These are phyloP conservation scores for Paspalum vaginatum DNA, from an alignment of 176 grass and related monocot species.

Conservation along the genomic window DNA sequence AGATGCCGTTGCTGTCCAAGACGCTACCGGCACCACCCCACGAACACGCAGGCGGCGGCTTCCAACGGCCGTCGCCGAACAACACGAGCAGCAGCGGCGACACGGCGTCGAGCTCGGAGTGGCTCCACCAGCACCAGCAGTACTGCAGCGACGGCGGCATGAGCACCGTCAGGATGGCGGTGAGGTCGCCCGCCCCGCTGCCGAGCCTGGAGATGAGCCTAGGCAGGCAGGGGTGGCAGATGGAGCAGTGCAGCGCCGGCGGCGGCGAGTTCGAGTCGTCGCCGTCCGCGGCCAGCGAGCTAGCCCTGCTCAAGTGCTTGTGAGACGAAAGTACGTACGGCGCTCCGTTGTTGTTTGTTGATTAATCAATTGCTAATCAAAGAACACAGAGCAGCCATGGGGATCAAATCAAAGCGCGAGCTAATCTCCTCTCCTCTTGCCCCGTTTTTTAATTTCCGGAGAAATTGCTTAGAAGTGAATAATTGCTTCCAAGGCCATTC, in stretches of 20 bases:
- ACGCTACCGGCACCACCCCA: background rate
- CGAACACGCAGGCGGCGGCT: background rate
- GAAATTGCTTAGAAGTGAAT: too few species aligned
- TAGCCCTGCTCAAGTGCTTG: slow-evolving; percentile 45
- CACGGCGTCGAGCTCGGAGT: slow-evolving; percentile 26
- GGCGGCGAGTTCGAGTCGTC: slow-evolving; percentile 17
- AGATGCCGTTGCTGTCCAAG: background rate
- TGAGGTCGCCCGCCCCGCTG: background rate
- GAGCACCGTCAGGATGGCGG: background rate
- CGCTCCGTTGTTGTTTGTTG: too few species aligned
- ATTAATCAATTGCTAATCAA: too few species aligned
- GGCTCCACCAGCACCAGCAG: background rate
- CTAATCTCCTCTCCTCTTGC: too few species aligned
- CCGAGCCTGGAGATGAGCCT: slow-evolving; percentile 61
- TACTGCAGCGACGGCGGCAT: background rate
- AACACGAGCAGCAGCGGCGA: slow-evolving; percentile 20
- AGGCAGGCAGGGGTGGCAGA: slow-evolving; percentile 55
- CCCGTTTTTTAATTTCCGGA: too few species aligned
- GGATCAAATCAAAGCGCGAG: too few species aligned
- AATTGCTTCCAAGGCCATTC: too few species aligned
- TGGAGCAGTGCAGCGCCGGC: slow-evolving; percentile 25
- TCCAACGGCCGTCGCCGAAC: slow-evolving; percentile 16
- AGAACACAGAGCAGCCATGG: too few species aligned
- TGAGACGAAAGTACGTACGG: slow-evolving; percentile 9
- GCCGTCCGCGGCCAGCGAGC: slow-evolving; percentile 31